These are phyloP conservation scores for Acephala macrosclerotiorum DNA, from an alignment of 2,329 filamentous ascomycete genomes.

Conservation along the genomic window DNA sequence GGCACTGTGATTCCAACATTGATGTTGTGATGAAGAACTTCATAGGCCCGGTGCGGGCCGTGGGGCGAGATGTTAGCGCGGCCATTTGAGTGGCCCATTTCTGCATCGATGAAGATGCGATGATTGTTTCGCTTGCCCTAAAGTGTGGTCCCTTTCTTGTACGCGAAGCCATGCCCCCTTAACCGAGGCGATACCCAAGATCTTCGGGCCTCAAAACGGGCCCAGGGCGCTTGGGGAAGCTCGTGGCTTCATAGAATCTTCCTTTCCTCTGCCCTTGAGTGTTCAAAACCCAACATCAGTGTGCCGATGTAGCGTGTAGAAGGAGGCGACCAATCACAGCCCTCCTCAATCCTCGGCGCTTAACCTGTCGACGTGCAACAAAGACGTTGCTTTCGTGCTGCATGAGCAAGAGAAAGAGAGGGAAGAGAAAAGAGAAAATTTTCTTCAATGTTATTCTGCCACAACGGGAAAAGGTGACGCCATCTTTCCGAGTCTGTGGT, in stretches of 20 bases:
- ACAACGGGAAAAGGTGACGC: background rate
- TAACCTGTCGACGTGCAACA: slow-evolving; percentile 3
- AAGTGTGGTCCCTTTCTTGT: background rate
- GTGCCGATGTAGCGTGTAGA: background rate
- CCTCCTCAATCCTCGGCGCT: background rate
- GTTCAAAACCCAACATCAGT: background rate
- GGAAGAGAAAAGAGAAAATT: background rate
- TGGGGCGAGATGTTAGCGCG: slow-evolving; percentile 8
- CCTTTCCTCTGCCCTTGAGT: background rate
- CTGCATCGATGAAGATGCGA: background rate
- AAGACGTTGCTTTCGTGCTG: background rate
- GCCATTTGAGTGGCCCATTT: slow-evolving; percentile 9
- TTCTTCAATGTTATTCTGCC: background rate
- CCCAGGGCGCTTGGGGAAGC: background rate
- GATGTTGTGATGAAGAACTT: background rate
- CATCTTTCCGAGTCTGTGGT: background rate
- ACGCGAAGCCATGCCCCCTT: background rate
- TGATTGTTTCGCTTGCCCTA: background rate
- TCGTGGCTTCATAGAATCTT: slow-evolving; percentile 7
- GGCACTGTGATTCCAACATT: slow-evolving; percentile 13
- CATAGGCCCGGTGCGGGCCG: slow-evolving; percentile 11
- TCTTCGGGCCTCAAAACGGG: background rate
- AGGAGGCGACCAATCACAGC: background rate
- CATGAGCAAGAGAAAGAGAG: background rate
- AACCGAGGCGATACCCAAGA: background rate